Evolutionary conservation across 192 early-diverging fungal species (phyloP).

Genomic region (Funneliformis geosporum): DNA sequence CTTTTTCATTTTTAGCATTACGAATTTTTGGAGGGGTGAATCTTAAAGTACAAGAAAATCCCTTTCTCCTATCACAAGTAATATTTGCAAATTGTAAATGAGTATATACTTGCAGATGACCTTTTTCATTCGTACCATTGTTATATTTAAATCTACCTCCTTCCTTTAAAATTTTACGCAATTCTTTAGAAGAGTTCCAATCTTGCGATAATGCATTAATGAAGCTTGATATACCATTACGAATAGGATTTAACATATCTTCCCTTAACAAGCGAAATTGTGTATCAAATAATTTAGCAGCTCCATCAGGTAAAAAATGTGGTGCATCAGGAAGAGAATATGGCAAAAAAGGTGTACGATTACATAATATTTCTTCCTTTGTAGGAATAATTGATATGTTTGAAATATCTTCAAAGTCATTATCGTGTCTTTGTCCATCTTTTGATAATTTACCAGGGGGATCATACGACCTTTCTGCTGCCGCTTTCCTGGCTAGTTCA

Average conservation of each 20-base stretch:
- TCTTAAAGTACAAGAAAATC: conserved; percentile 30
- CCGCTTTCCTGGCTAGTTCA: no score
- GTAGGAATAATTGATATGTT: conserved; percentile 58
- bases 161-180: conserved; percentile 31
- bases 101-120: conserved; percentile 42
- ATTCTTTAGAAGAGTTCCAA: no score
- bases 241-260: conserved; percentile 38
- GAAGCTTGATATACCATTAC: conserved; percentile 47
- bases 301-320: conserved; percentile 50
- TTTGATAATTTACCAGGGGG: no score
- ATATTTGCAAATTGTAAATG: conserved; percentile 42
- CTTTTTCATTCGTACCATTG: background rate
- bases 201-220: conserved; percentile 28
- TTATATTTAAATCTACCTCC: conserved; percentile 33
- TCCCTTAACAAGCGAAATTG: no score
- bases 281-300: conserved; percentile 48
- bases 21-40: conserved; percentile 31
- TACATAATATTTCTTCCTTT: background rate
- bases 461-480: no score
- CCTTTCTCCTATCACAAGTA: conserved; percentile 24
- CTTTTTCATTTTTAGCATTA: background rate
- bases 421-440: conserved; percentile 43
- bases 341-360: conserved; percentile 48
- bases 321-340: conserved; percentile 38
- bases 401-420: conserved; percentile 48